These are phyloP conservation scores for Darksidea phi DNA, from an alignment of 495 filamentous ascomycete species.

Conservation along the genomic window DNA sequence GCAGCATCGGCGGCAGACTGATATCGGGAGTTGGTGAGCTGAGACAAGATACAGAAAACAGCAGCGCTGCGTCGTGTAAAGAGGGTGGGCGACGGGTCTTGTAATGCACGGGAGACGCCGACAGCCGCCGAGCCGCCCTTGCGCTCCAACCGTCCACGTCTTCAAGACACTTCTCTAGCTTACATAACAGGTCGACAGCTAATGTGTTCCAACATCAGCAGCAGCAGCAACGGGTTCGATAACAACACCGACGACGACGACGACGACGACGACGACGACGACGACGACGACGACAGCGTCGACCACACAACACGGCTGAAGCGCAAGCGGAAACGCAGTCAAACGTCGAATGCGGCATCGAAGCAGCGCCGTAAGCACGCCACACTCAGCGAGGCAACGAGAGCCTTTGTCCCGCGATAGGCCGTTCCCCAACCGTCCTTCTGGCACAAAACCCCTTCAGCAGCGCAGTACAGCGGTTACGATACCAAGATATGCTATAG, in stretches of 20 bases:
- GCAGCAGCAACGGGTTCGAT: background rate
- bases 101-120: too few relatives aligned
- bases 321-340: constrained; percentile 10
- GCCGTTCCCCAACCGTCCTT: constrained; percentile 6
- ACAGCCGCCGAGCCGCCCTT: too few relatives aligned
- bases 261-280: background rate
- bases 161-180: too few relatives aligned
- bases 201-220: constrained; percentile 4
- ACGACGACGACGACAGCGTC: background rate
- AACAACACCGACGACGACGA: background rate
- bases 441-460: background rate
- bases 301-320: background rate
- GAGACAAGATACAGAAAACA: too few relatives aligned
- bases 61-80: too few relatives aligned
- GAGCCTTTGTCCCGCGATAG: background rate
- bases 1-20: too few relatives aligned
- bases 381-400: constrained; percentile 8
- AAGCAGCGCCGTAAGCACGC: constrained; percentile 13
- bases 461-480: constrained; percentile 12
- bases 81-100: too few relatives aligned
- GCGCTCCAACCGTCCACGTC: too few relatives aligned
- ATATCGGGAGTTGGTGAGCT: too few relatives aligned
- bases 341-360: constrained; percentile 3
- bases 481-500: constrained; percentile 11
- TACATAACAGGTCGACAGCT: too few relatives aligned